Evolutionary conservation across 2,329 filamentous ascomycete species (phyloP).

Genomic region (Sporothrix humicola): DNA sequence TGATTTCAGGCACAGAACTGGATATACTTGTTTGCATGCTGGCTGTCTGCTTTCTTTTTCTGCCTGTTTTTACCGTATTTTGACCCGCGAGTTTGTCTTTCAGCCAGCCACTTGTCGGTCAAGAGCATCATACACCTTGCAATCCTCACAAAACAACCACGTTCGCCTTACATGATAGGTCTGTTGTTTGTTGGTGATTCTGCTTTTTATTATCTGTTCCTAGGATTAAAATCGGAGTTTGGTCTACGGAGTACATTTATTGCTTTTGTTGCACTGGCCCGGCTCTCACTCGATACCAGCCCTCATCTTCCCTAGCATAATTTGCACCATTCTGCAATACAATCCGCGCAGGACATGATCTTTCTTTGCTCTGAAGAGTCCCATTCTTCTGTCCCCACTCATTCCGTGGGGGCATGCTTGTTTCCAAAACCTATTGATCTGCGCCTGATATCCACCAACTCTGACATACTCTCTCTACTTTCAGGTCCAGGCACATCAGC

Average conservation of each 20-base stretch:
- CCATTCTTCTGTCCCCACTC: neutral
- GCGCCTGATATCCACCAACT: neutral
- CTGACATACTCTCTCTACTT: neutral
- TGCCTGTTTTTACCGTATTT: neutral
- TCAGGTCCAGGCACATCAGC: no score
- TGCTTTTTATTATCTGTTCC: no score
- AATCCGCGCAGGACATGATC: neutral
- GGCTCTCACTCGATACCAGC: no score
- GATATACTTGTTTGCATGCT: neutral
- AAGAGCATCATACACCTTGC: neutral
- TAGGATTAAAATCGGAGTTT: no score
- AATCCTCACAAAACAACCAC: neutral
- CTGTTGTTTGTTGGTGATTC: no score
- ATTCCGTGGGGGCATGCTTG: slow-evolving; percentile 12
- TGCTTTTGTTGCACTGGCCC: no score
- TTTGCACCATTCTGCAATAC: neutral
- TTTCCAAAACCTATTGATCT: neutral
- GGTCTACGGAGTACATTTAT: no score
- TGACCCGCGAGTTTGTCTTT: neutral
- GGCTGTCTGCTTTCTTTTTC: neutral
- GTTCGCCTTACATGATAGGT: neutral
- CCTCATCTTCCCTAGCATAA: neutral
- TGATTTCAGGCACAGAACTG: neutral
- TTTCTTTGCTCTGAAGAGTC: neutral
- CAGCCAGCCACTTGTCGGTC: slow-evolving; percentile 15